phyloP scores from a whole-genome alignment of 768 basidiomycete species.

The Gelatoporia subvermispora region DNA sequence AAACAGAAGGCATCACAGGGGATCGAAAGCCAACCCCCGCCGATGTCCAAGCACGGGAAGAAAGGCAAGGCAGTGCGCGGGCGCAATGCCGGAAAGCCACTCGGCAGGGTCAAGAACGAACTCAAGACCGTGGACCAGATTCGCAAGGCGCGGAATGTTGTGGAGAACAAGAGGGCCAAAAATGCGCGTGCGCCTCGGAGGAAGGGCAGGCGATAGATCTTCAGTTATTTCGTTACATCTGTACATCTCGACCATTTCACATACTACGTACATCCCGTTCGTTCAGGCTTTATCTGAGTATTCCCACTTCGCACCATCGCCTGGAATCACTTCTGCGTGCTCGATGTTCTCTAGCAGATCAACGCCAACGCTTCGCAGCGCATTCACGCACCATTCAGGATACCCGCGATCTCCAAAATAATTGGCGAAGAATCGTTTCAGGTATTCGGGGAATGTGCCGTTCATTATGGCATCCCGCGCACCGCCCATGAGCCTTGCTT shows the following conservation, averaged over 20 bases:
- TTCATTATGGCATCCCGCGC: constrained; percentile 77
- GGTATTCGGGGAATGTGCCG: constrained; percentile 74
- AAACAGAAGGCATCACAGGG: constrained; percentile 47
- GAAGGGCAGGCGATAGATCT: constrained; percentile 37
- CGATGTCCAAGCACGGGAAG: constrained; percentile 25
- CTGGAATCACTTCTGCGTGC: constrained; percentile 47
- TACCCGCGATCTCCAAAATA: constrained; percentile 80
- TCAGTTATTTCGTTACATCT: neutral
- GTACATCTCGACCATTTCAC: neutral
- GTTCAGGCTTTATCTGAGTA: constrained; percentile 42
- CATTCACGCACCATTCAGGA: constrained; percentile 87
- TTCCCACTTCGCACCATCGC: constrained; percentile 77
- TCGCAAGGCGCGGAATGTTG: constrained; percentile 61
- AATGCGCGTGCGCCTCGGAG: constrained; percentile 67
- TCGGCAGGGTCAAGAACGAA: constrained; percentile 69
- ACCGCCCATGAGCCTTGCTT: constrained; percentile 83
- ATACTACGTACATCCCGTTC: neutral
- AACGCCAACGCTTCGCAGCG: constrained; percentile 75
- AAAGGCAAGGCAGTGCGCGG: constrained; percentile 30
- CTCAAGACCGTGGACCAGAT: constrained; percentile 88
- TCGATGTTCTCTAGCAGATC: constrained; percentile 61
- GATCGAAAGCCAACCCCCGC: constrained; percentile 18
- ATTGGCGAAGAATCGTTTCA: constrained; percentile 66
- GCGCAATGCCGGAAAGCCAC: constrained; percentile 54
- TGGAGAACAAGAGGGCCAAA: constrained; percentile 67